A percentile compares a stretch with the other conserved stretches of the same genome.
Evolutionary conservation across 2,329 filamentous ascomycete species (phyloP).

Genomic region (Nemania bipapillata): DNA sequence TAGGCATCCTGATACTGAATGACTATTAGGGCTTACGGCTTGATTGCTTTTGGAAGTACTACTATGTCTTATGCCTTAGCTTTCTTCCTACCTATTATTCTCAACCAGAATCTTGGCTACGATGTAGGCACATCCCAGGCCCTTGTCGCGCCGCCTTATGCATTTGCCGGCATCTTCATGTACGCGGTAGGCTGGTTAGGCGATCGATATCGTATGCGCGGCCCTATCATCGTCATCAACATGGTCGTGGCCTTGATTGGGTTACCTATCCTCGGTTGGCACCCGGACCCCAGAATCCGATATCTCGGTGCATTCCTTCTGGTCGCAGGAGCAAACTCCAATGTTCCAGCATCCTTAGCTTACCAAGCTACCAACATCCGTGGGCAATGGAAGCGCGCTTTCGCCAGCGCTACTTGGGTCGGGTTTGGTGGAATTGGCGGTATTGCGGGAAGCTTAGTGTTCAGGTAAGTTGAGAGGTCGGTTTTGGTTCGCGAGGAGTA

Average conservation of each 20-base stretch:
- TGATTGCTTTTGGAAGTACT: conserved; percentile 73
- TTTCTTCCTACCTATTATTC: conserved; percentile 82
- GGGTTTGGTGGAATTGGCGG: conserved; percentile 82
- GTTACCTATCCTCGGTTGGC: conserved; percentile 77
- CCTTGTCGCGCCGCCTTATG: conserved; percentile 76
- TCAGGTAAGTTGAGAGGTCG: conserved; percentile 57
- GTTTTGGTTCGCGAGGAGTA: not conserved
- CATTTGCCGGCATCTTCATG: conserved; percentile 72
- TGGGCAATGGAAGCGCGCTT: conserved; percentile 87
- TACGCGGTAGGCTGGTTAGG: conserved; percentile 69
- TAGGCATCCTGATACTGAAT: conserved; percentile 61
- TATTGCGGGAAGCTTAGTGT: conserved; percentile 79
- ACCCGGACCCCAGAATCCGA: conserved; percentile 64
- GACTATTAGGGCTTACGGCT: conserved; percentile 65
- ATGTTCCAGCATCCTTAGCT: conserved; percentile 77
- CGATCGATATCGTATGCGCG: conserved; percentile 73
- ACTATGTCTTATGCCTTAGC: conserved; percentile 79
- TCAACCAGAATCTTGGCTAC: conserved; percentile 72
- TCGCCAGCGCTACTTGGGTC: conserved; percentile 79
- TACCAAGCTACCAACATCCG: conserved; percentile 91
- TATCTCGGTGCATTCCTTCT: conserved; percentile 81
- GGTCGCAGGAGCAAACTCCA: conserved; percentile 80
- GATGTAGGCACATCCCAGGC: conserved; percentile 72
- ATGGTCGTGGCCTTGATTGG: conserved; percentile 74
- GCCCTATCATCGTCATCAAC: conserved; percentile 73